Conservation (phyloP, 768 basidiomycete genomes). For the Mycena metata region DNA sequence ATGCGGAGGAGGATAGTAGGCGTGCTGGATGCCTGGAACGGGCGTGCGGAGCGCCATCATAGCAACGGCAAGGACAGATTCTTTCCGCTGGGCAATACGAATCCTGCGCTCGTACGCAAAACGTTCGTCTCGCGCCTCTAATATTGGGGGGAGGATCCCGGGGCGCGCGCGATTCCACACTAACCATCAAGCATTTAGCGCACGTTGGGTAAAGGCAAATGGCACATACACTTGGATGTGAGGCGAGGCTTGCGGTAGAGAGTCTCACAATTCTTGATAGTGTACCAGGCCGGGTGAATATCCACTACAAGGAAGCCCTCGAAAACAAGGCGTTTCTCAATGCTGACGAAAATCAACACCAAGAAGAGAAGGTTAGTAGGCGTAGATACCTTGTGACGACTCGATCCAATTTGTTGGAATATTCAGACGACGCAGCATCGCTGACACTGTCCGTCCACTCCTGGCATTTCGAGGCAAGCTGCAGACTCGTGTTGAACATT, state of each 20-base stretch:
- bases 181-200: background rate
- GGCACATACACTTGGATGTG: slow-evolving; percentile 18
- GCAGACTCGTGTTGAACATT: background rate
- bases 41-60: slow-evolving; percentile 2
- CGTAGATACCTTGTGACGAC: background rate
- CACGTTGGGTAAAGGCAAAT: background rate
- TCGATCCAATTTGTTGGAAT: background rate
- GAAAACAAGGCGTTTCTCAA: background rate
- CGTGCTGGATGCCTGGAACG: background rate
- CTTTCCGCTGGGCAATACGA: background rate
- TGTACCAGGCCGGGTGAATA: background rate
- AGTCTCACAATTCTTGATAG: background rate
- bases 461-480: background rate
- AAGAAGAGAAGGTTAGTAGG: too few relatives aligned
- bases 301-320: slow-evolving; percentile 12
- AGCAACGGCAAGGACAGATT: background rate
- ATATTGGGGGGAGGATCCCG: background rate
- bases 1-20: slow-evolving; percentile 11
- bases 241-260: slow-evolving; percentile 20
- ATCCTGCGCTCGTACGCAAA: slow-evolving; percentile 9
- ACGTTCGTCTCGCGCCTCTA: background rate
- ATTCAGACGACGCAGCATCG: background rate
- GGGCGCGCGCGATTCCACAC: slow-evolving; percentile 25
- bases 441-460: background rate
- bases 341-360: background rate